Percentiles rank a stretch among this genome's conserved stretches.
phyloP scores from a whole-genome alignment of 2,329 filamentous ascomycete species.

The Beauveria rudraprayagi region DNA sequence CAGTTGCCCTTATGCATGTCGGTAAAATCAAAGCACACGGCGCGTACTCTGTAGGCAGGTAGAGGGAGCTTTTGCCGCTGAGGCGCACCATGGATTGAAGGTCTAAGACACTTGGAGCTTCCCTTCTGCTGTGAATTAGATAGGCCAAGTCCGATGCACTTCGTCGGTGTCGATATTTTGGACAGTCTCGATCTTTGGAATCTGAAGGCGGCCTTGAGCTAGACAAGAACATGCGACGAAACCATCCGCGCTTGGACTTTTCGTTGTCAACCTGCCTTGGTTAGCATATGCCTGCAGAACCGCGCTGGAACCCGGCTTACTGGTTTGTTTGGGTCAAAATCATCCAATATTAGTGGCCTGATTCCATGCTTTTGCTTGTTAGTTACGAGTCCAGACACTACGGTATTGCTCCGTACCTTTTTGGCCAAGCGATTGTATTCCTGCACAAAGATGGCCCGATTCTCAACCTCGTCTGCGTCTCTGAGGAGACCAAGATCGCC shows the following conservation, averaged over 20 bases:
- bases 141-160: constrained; percentile 49
- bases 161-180: constrained; percentile 32
- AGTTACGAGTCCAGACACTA: neutral
- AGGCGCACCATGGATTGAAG: constrained; percentile 53
- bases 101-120: constrained; percentile 40
- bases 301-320: constrained; percentile 13
- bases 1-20: constrained; percentile 58
- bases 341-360: constrained; percentile 29
- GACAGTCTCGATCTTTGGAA: constrained; percentile 9
- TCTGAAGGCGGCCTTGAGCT: constrained; percentile 14
- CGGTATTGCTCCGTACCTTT: constrained; percentile 33
- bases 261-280: neutral
- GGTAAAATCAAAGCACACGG: constrained; percentile 51
- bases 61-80: constrained; percentile 54
- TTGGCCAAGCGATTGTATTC: constrained; percentile 55
- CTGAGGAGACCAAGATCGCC: constrained; percentile 38
- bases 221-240: constrained; percentile 29
- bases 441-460: constrained; percentile 39
- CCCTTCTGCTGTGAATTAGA: constrained; percentile 34
- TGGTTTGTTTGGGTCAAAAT: constrained; percentile 24
- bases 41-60: constrained; percentile 51
- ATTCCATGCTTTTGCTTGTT: constrained; percentile 42
- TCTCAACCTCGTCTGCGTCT: constrained; percentile 42
- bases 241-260: constrained; percentile 27
- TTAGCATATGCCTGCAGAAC: neutral